Percentiles rank a stretch among this genome's conserved stretches.
phyloP scores from a whole-genome alignment of 2,329 filamentous ascomycete genomes.

The Phialophora chinensis region DNA sequence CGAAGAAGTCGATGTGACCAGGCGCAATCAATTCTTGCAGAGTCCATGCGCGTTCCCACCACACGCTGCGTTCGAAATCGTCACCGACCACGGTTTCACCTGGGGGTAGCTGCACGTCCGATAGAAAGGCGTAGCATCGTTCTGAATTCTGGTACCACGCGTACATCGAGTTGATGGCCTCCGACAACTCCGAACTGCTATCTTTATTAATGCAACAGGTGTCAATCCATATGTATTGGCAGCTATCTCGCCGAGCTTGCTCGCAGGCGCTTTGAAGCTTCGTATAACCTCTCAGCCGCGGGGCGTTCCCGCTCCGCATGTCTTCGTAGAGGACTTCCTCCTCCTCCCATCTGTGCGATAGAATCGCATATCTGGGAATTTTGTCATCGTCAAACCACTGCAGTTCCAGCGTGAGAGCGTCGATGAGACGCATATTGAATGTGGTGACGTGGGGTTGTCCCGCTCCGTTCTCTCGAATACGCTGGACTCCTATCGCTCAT shows the following conservation, averaged over 20 bases:
- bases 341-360: conserved; percentile 39
- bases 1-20: conserved; percentile 34
- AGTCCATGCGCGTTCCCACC: conserved; percentile 38
- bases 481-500: neutral
- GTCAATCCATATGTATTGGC: conserved; percentile 47
- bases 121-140: conserved; percentile 45
- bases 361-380: conserved; percentile 38
- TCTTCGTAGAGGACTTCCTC: conserved; percentile 39
- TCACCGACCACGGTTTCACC: neutral
- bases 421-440: conserved; percentile 33
- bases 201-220: conserved; percentile 50
- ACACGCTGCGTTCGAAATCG: conserved; percentile 1
- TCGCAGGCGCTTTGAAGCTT: conserved; percentile 40
- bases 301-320: conserved; percentile 4
- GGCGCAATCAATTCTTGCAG: conserved; percentile 42
- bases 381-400: conserved; percentile 26
- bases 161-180: conserved; percentile 43
- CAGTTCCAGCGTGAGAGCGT: conserved; percentile 26
- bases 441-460: neutral
- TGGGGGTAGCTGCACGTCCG: conserved; percentile 32
- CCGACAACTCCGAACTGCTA: conserved; percentile 45
- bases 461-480: neutral
- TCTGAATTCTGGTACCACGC: conserved; percentile 45
- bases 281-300: conserved; percentile 35
- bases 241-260: conserved; percentile 39